A percentile compares a stretch with the other conserved stretches of the same genome.
These are phyloP conservation scores for Suillus subluteus DNA, from an alignment of 768 basidiomycete genomes.

Conservation along the genomic window DNA sequence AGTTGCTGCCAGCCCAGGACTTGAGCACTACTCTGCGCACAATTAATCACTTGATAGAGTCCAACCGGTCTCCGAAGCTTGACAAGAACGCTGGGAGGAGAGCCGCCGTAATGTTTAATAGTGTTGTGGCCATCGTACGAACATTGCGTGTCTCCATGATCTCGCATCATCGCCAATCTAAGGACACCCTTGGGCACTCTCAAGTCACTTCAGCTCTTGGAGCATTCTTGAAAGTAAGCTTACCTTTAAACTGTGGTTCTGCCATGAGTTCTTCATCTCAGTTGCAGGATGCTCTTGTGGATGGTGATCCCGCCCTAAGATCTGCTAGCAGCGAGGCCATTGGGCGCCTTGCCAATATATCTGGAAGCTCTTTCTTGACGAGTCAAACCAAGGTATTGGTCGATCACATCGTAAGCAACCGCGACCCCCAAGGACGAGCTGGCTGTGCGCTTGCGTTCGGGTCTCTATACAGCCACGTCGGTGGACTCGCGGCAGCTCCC, in stretches of 20 bases:
- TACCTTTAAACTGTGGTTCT: conserved; percentile 9
- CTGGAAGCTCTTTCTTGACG: conserved; percentile 83
- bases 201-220: conserved; percentile 66
- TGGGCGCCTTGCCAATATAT: conserved; percentile 82
- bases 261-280: conserved; percentile 13
- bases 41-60: conserved; percentile 63
- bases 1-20: conserved; percentile 80
- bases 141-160: conserved; percentile 63
- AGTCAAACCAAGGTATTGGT: conserved; percentile 88
- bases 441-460: conserved; percentile 94
- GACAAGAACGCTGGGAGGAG: conserved; percentile 88
- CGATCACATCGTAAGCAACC: conserved; percentile 92
- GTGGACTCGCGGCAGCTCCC: conserved; percentile 92
- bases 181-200: conserved; percentile 66
- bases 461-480: conserved; percentile 88
- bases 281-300: conserved; percentile 73
- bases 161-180: conserved; percentile 56
- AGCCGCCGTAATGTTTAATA: conserved; percentile 83
- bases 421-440: conserved; percentile 89
- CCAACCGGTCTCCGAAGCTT: conserved; percentile 71
- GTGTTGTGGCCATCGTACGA: conserved; percentile 71
- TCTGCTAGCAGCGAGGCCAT: conserved; percentile 85
- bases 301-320: conserved; percentile 78
- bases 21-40: conserved; percentile 55
- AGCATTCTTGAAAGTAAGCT: conserved; percentile 74